Evolutionary conservation across 2,329 filamentous ascomycete genomes (phyloP).

Genomic region (Pyricularia sp.): DNA sequence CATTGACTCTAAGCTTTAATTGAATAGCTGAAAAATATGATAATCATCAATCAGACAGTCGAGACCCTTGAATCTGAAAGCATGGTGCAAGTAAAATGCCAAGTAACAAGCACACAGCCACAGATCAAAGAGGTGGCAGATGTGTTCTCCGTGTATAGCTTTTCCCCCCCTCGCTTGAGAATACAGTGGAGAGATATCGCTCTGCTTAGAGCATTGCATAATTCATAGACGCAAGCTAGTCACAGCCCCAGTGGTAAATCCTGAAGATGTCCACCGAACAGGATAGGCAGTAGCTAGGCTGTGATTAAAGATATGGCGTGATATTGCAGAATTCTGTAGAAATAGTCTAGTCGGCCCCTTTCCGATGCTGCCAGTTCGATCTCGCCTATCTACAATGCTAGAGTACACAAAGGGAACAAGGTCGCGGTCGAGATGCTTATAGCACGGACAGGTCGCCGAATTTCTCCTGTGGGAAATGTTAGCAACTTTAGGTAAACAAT

Average conservation of each 20-base stretch:
- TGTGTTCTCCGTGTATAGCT: neutral
- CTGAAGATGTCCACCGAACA: neutral
- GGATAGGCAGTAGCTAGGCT: neutral
- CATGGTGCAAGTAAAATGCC: neutral
- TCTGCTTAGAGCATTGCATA: neutral
- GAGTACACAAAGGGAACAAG: slow-evolving; percentile 46
- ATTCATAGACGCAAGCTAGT: neutral
- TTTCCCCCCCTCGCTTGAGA: neutral
- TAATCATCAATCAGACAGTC: neutral
- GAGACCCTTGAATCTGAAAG: neutral
- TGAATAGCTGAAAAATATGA: neutral
- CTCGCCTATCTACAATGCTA: slow-evolving; percentile 57
- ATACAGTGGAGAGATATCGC: neutral
- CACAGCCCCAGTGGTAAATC: neutral
- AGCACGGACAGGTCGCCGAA: slow-evolving; percentile 94
- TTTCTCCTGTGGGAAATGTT: slow-evolving; percentile 63
- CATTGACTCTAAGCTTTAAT: neutral
- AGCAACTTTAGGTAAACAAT: slow-evolving; percentile 22
- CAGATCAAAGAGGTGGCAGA: neutral
- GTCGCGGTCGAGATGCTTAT: slow-evolving; percentile 32
- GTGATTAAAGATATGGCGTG: neutral
- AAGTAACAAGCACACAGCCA: neutral
- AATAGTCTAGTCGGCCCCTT: neutral
- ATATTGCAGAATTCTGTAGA: neutral
- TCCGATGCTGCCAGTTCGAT: slow-evolving; percentile 1